Percentiles rank a stretch among this genome's conserved stretches.
phyloP scores from a whole-genome alignment of 306 rosid genomes.

The Casuarina cunninghamiana region DNA sequence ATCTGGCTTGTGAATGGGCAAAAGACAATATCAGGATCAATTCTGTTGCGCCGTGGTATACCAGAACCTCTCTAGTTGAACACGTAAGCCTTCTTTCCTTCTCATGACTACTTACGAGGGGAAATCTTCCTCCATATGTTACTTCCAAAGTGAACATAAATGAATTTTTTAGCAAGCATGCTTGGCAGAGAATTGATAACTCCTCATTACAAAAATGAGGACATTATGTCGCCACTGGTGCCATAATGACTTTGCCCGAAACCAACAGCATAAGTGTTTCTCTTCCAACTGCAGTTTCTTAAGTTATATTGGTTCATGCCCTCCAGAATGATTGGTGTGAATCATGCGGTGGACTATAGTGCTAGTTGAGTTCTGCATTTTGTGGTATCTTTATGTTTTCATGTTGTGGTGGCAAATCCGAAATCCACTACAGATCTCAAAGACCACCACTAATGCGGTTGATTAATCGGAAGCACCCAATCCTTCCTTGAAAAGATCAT shows the following conservation, averaged over 20 bases:
- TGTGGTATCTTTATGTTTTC: neutral
- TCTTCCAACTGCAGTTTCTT: neutral
- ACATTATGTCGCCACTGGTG: neutral
- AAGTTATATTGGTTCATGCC: neutral
- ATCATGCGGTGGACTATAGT: neutral
- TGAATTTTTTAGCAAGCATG: neutral
- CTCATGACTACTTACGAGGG: neutral
- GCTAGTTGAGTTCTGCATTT: neutral
- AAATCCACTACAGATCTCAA: neutral
- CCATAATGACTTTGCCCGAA: neutral
- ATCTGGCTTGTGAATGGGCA: constrained; percentile 96
- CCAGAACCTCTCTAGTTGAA: constrained; percentile 64
- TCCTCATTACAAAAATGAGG: neutral
- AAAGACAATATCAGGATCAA: constrained; percentile 85
- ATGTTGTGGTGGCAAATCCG: neutral
- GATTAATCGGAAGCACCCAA: neutral
- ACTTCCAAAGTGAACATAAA: neutral
- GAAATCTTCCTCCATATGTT: neutral
- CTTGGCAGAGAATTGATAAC: neutral
- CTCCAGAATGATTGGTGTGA: neutral
- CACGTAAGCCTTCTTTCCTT: constrained; percentile 47
- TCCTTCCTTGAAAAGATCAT: neutral
- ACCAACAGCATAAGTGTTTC: neutral
- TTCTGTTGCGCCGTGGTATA: constrained; percentile 84
- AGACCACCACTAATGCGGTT: neutral